phyloP scores from a whole-genome alignment of 2,329 filamentous ascomycete genomes.

The Xylariaceae sp. region DNA sequence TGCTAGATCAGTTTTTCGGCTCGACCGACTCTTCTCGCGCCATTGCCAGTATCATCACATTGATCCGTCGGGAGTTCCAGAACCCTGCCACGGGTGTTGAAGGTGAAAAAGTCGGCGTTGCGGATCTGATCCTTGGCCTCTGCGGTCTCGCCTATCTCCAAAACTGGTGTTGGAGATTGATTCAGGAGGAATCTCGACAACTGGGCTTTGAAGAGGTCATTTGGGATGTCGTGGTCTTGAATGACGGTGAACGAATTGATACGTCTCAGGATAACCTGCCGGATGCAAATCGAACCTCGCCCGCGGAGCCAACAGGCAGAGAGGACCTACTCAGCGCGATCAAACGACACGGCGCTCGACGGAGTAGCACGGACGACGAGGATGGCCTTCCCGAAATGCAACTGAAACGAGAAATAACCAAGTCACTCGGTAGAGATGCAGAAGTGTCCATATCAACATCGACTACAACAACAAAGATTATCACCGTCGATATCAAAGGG shows the following conservation, averaged over 20 bases:
- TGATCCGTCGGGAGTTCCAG: slow-evolving; percentile 61
- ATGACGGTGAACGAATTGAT: slow-evolving; percentile 55
- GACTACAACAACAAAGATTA: slow-evolving; percentile 57
- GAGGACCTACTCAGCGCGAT: slow-evolving; percentile 34
- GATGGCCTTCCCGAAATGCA: slow-evolving; percentile 44
- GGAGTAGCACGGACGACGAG: slow-evolving; percentile 30
- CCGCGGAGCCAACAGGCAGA: slow-evolving; percentile 17
- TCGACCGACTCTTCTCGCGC: slow-evolving; percentile 66
- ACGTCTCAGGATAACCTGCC: slow-evolving; percentile 40
- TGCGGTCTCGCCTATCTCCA: slow-evolving; percentile 61
- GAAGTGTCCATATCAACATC: slow-evolving; percentile 58
- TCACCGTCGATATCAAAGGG: slow-evolving; percentile 60
- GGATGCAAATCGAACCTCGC: slow-evolving; percentile 25
- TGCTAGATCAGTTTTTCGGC: slow-evolving; percentile 61
- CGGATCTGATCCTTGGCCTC: slow-evolving; percentile 58
- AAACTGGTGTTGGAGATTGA: slow-evolving; percentile 48
- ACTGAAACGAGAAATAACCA: slow-evolving; percentile 52
- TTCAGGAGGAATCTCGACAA: slow-evolving; percentile 46
- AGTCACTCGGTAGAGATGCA: slow-evolving; percentile 51
- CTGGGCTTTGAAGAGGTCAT: slow-evolving; percentile 53
- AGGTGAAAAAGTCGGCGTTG: slow-evolving; percentile 57
- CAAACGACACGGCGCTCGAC: slow-evolving; percentile 29
- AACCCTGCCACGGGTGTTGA: slow-evolving; percentile 57
- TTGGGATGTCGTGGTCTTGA: slow-evolving; percentile 64
- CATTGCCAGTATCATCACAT: slow-evolving; percentile 61